Conservation (phyloP, 2,329 filamentous ascomycete species). For the Colletotrichum sp. region DNA sequence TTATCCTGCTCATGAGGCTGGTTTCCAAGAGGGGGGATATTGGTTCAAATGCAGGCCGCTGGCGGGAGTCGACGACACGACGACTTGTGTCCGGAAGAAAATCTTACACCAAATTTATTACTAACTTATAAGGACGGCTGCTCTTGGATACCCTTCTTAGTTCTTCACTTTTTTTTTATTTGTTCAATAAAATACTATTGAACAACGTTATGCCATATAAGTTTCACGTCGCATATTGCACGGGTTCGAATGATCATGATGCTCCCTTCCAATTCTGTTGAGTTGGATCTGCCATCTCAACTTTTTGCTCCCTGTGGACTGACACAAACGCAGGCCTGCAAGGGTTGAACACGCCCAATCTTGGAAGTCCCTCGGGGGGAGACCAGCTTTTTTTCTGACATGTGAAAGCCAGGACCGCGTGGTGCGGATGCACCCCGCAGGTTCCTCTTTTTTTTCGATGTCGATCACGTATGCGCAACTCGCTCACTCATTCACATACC, state of each 20-base stretch:
- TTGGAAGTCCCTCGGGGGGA: not conserved
- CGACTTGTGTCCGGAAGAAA: conserved; percentile 1
- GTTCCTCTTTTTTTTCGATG: conserved; percentile 20
- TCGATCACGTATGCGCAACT: conserved; percentile 8
- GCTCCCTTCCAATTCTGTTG: conserved; percentile 4
- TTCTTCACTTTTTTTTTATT: not conserved
- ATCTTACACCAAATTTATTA: conserved; percentile 1
- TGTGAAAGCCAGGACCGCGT: conserved; percentile 18
- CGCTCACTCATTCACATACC: not conserved
- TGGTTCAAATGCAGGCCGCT: not conserved
- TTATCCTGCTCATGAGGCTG: not conserved
- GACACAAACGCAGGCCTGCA: conserved; percentile 6
- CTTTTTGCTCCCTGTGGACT: conserved; percentile 15
- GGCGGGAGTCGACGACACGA: conserved; percentile 5
- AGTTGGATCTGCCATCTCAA: conserved; percentile 18
- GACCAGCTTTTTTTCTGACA: conserved; percentile 3
- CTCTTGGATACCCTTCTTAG: conserved; percentile 19
- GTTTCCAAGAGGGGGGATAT: not conserved
- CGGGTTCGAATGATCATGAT: not conserved
- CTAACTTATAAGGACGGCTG: conserved; percentile 1
- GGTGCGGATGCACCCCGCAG: conserved; percentile 19
- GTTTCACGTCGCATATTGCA: not conserved
- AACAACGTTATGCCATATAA: not conserved
- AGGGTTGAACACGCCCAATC: conserved; percentile 6
- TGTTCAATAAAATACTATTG: not conserved